These are phyloP conservation scores for Telopea speciosissima DNA, from an alignment of 177 flowering plant species.

Conservation along the genomic window DNA sequence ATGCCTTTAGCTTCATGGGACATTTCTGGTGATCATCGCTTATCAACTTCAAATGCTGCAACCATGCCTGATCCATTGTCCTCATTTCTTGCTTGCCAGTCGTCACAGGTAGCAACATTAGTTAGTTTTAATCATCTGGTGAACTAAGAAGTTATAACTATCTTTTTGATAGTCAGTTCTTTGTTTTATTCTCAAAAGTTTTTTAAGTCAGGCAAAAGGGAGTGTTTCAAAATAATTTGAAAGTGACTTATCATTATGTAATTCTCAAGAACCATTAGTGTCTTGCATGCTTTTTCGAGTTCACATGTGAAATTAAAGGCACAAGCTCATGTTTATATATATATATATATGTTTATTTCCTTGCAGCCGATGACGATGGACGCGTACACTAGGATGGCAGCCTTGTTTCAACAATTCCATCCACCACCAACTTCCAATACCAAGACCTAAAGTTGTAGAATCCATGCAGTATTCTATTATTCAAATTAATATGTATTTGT, in stretches of 20 bases:
- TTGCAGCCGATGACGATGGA: slow-evolving; percentile 70
- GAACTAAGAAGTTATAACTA: too few relatives aligned
- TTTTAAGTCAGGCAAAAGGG: too few relatives aligned
- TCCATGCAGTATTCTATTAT: background rate
- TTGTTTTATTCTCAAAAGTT: too few relatives aligned
- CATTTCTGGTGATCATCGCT: slow-evolving; percentile 20
- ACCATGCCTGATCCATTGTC: slow-evolving; percentile 38
- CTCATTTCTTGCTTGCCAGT: slow-evolving; percentile 45
- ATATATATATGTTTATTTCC: background rate
- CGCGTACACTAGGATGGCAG: slow-evolving; percentile 52
- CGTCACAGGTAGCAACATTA: slow-evolving; percentile 35
- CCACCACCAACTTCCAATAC: slow-evolving; percentile 15
- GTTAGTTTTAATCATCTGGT: too few relatives aligned
- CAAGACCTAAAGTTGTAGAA: background rate
- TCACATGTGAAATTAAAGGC: too few relatives aligned
- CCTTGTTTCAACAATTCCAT: slow-evolving; percentile 51
- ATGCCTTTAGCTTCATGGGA: slow-evolving; percentile 34
- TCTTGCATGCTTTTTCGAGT: too few relatives aligned
- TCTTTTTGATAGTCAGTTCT: too few relatives aligned
- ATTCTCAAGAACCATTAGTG: too few relatives aligned
- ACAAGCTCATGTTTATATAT: background rate
- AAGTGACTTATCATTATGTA: too few relatives aligned
- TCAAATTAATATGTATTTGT: background rate
- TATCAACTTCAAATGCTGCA: slow-evolving; percentile 14
- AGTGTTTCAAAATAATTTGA: too few relatives aligned